phyloP scores from a whole-genome alignment of 345 rosid species.

The Gynandropsis gynandra region DNA sequence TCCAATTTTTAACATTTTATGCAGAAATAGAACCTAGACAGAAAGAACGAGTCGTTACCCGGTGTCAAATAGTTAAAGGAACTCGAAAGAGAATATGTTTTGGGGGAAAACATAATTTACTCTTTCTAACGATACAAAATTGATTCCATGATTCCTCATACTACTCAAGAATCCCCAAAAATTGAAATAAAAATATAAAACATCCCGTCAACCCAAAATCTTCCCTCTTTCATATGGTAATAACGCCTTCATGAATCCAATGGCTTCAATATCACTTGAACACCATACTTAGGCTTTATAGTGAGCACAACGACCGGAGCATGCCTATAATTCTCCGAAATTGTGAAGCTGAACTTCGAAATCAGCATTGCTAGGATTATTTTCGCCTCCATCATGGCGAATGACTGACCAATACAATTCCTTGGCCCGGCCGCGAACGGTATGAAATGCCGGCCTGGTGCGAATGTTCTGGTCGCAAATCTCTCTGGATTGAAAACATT shows the following conservation, averaged over 20 bases:
- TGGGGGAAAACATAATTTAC: slow-evolving; percentile 2
- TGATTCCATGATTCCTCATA: slow-evolving; percentile 12
- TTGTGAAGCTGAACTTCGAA: slow-evolving; percentile 42
- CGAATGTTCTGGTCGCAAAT: slow-evolving; percentile 48
- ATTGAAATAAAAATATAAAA: too few relatives aligned
- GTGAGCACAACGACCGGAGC: slow-evolving; percentile 70
- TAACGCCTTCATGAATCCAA: slow-evolving; percentile 21
- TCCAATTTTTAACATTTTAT: too few relatives aligned
- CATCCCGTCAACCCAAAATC: neutral
- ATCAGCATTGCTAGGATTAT: slow-evolving; percentile 59
- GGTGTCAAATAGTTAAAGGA: too few relatives aligned
- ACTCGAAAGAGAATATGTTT: slow-evolving; percentile 1
- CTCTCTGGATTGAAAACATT: slow-evolving; percentile 83
- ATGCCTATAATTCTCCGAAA: slow-evolving; percentile 57
- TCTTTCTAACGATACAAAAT: slow-evolving; percentile 1
- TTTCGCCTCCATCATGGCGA: slow-evolving; percentile 83
- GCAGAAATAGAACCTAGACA: too few relatives aligned
- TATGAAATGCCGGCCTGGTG: slow-evolving; percentile 56
- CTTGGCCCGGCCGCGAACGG: slow-evolving; percentile 82
- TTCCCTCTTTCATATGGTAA: neutral
- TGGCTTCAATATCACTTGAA: slow-evolving; percentile 58
- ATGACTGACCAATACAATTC: slow-evolving; percentile 70
- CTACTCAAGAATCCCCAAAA: slow-evolving; percentile 4
- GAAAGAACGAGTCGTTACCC: too few relatives aligned
- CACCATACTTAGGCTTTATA: slow-evolving; percentile 71